phyloP scores from a whole-genome alignment of 1,284 basidiomycete species.

The Anthracocystis setariae region DNA sequence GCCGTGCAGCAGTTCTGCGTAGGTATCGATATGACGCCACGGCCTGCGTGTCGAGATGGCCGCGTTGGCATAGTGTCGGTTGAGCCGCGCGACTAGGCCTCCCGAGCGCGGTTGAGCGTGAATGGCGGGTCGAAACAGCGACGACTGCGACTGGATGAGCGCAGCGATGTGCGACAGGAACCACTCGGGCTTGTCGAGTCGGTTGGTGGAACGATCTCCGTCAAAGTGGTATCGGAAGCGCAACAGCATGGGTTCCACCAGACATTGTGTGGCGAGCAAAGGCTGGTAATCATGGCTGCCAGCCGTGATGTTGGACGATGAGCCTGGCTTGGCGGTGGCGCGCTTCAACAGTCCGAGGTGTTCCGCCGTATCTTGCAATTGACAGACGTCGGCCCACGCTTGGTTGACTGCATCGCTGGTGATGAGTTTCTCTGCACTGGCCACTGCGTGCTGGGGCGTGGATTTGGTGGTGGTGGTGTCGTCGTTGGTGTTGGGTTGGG shows the following conservation, averaged over 20 bases:
- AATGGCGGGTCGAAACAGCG: constrained; percentile 75
- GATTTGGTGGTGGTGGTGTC: too few relatives aligned
- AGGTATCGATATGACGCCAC: constrained; percentile 47
- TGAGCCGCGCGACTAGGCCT: constrained; percentile 14
- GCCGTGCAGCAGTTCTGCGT: constrained; percentile 60
- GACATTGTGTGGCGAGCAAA: constrained; percentile 74
- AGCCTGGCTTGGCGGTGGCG: constrained; percentile 24
- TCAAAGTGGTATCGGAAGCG: constrained; percentile 98
- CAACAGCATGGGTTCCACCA: constrained; percentile 84
- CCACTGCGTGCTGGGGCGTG: not conserved
- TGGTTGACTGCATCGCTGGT: constrained; percentile 16
- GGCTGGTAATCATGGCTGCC: constrained; percentile 62
- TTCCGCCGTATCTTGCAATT: constrained; percentile 55
- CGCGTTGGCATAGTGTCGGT: constrained; percentile 75
- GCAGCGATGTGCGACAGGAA: constrained; percentile 91
- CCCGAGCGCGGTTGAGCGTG: constrained; percentile 23
- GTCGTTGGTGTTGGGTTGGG: constrained; percentile 8
- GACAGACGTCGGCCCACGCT: constrained; percentile 55
- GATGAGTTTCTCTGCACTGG: constrained; percentile 7
- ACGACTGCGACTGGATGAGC: constrained; percentile 68
- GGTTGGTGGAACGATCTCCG: constrained; percentile 83
- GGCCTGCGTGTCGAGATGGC: constrained; percentile 79
- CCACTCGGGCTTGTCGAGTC: constrained; percentile 96
- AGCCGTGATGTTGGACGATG: constrained; percentile 6
- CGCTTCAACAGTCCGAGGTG: constrained; percentile 31